A percentile compares a stretch with the other conserved stretches of the same genome.
phyloP scores from a whole-genome alignment of 768 basidiomycete species.

The Boletus patriciae region DNA sequence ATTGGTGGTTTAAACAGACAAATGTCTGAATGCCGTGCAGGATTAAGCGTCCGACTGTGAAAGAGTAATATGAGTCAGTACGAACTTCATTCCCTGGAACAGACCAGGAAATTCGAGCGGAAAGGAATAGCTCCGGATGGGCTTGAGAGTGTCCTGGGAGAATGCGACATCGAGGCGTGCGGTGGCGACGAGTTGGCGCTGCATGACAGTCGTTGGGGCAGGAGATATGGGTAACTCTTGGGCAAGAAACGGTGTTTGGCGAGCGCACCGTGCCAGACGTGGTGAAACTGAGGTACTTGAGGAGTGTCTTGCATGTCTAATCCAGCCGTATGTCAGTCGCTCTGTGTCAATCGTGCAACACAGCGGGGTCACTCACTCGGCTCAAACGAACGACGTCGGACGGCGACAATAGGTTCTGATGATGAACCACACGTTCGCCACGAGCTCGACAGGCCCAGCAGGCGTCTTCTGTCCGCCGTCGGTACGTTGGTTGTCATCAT shows the following conservation, averaged over 20 bases:
- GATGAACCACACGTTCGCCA: constrained; percentile 31
- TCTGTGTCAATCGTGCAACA: no score
- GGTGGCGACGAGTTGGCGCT: constrained; percentile 24
- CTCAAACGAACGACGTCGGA: constrained; percentile 26
- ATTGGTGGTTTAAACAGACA: constrained; percentile 27
- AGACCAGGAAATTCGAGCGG: constrained; percentile 32
- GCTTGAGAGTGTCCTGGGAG: constrained; percentile 10
- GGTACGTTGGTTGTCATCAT: background rate
- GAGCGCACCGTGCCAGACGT: constrained; percentile 31
- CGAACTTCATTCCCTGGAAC: constrained; percentile 33
- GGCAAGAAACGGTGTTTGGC: constrained; percentile 24
- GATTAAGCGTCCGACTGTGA: constrained; percentile 32
- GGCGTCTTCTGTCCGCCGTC: background rate
- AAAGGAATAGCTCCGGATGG: constrained; percentile 26
- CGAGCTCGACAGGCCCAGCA: constrained; percentile 14
- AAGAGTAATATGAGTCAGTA: constrained; percentile 34
- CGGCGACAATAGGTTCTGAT: constrained; percentile 29
- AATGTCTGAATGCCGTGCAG: constrained; percentile 30
- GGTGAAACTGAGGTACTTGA: constrained; percentile 23
- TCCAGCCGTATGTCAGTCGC: background rate
- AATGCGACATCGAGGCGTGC: constrained; percentile 25
- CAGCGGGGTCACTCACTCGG: constrained; percentile 25
- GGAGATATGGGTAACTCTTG: constrained; percentile 28
- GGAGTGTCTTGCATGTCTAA: constrained; percentile 29
- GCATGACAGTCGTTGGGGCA: constrained; percentile 21